These are phyloP conservation scores for Clohesyomyces aquaticus DNA, from an alignment of 495 filamentous ascomycete species.

Conservation along the genomic window DNA sequence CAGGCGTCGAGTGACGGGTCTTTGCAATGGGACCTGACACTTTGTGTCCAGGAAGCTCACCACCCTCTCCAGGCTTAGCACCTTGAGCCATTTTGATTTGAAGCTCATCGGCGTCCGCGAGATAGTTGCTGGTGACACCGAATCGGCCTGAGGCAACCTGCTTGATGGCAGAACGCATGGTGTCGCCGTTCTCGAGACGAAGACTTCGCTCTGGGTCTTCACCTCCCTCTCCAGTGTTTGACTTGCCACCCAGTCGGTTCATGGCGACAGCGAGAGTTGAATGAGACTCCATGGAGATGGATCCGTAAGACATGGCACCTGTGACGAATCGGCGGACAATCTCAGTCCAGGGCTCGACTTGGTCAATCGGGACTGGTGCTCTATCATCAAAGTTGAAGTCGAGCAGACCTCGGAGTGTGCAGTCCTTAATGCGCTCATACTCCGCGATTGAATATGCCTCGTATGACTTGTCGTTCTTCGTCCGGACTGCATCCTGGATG, in stretches of 20 bases:
- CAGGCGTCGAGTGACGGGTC: constrained; percentile 97
- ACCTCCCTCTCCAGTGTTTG: constrained; percentile 98
- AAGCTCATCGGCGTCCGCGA: constrained; percentile 97
- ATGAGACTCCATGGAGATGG: constrained; percentile 99
- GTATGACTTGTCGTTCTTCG: constrained; percentile 99
- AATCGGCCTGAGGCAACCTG: constrained; percentile 98
- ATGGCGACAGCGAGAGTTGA: constrained; percentile 96
- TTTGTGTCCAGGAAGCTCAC: constrained; percentile 97
- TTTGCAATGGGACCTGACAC: constrained; percentile 95
- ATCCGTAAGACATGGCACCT: constrained; percentile 99
- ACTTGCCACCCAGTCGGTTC: constrained; percentile 97
- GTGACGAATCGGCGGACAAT: constrained; percentile 98
- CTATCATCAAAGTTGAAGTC: constrained; percentile 96
- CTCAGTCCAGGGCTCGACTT: constrained; percentile 98
- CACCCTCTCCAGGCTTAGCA: constrained; percentile 97
- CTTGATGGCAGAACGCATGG: constrained; percentile 98
- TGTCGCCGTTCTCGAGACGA: constrained; percentile 88
- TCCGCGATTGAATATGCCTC: constrained; percentile 94
- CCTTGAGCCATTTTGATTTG: constrained; percentile 99
- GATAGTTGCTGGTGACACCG: constrained; percentile 96
- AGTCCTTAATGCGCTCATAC: constrained; percentile 98
- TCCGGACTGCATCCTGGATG: constrained; percentile 95
- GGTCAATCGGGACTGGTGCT: constrained; percentile 88
- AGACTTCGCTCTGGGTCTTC: constrained; percentile 94
- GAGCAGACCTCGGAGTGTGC: constrained; percentile 92